These are phyloP conservation scores for Sporothrix mexicana DNA, from an alignment of 2,329 filamentous ascomycete species.

Conservation along the genomic window DNA sequence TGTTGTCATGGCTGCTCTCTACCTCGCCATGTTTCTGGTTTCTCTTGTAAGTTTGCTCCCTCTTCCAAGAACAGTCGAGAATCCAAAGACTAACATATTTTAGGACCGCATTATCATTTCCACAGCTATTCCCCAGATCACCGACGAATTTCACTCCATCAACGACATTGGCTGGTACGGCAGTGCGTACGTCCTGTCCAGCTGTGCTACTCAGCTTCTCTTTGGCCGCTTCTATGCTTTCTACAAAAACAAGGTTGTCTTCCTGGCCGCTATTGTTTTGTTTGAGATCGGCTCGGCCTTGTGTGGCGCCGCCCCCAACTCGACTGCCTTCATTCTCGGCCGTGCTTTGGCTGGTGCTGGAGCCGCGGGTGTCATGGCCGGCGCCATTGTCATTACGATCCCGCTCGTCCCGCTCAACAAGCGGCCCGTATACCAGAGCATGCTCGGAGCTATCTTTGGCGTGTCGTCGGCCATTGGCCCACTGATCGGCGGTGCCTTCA, in stretches of 20 bases:
- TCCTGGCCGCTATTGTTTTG: conserved; percentile 44
- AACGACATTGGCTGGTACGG: conserved; percentile 39
- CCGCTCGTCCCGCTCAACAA: conserved; percentile 45
- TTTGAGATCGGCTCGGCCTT: conserved; percentile 50
- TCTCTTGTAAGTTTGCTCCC: conserved; percentile 39
- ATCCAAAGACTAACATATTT: not conserved
- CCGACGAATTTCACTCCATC: conserved; percentile 37
- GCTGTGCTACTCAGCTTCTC: conserved; percentile 44
- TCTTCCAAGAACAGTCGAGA: no score
- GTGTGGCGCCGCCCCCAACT: conserved; percentile 50
- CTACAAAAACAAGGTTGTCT: conserved; percentile 46
- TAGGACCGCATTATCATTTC: conserved; percentile 42
- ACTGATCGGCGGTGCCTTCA: conserved; percentile 50
- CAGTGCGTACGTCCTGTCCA: conserved; percentile 36
- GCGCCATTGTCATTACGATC: conserved; percentile 46
- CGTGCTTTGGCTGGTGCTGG: conserved; percentile 51
- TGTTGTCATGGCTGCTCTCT: conserved; percentile 46
- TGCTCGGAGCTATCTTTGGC: conserved; percentile 48
- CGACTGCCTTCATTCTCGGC: conserved; percentile 50
- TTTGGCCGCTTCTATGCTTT: conserved; percentile 51
- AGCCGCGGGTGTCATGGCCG: conserved; percentile 49
- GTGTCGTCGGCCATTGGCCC: conserved; percentile 47
- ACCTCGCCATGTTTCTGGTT: conserved; percentile 49
- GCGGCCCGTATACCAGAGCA: conserved; percentile 46
- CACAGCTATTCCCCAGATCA: conserved; percentile 37